These are phyloP conservation scores for Aspergillus taichungensis DNA, from an alignment of 495 filamentous ascomycete species.

Conservation along the genomic window DNA sequence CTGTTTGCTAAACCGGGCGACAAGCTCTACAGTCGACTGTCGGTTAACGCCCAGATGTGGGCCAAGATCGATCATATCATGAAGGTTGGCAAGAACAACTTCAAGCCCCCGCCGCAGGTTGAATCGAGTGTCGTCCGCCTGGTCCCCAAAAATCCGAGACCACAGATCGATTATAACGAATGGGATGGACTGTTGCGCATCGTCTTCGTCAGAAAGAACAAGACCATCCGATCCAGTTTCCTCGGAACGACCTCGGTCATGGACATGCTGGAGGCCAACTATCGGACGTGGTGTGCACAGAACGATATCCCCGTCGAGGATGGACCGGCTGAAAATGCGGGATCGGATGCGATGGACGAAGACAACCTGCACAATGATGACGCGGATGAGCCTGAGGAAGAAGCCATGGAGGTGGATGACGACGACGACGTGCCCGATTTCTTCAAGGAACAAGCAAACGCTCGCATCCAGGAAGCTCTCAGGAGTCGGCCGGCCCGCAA, in stretches of 20 bases:
- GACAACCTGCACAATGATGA: constrained; percentile 28
- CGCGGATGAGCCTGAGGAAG: constrained; percentile 34
- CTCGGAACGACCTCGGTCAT: constrained; percentile 70
- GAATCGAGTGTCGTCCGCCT: constrained; percentile 77
- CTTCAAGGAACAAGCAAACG: constrained; percentile 58
- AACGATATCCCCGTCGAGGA: constrained; percentile 75
- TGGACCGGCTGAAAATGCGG: constrained; percentile 37
- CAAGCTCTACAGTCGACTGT: constrained; percentile 75
- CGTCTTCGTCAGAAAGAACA: constrained; percentile 69
- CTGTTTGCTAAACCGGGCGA: constrained; percentile 71
- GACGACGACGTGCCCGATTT: constrained; percentile 63
- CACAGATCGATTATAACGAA: constrained; percentile 83
- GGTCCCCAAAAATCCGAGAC: constrained; percentile 70
- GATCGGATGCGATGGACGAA: constrained; percentile 36
- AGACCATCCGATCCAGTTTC: constrained; percentile 68
- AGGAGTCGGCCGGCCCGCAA: constrained; percentile 47
- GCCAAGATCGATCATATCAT: constrained; percentile 78
- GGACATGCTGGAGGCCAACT: constrained; percentile 75
- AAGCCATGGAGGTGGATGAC: constrained; percentile 46
- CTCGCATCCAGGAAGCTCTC: constrained; percentile 30
- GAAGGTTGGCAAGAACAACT: constrained; percentile 92
- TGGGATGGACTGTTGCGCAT: constrained; percentile 88
- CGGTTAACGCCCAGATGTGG: constrained; percentile 93
- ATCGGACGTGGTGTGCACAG: constrained; percentile 79
- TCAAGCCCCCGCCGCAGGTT: constrained; percentile 85